Evolutionary conservation across 768 basidiomycete species (phyloP).

Genomic region (Harrya chromipes): DNA sequence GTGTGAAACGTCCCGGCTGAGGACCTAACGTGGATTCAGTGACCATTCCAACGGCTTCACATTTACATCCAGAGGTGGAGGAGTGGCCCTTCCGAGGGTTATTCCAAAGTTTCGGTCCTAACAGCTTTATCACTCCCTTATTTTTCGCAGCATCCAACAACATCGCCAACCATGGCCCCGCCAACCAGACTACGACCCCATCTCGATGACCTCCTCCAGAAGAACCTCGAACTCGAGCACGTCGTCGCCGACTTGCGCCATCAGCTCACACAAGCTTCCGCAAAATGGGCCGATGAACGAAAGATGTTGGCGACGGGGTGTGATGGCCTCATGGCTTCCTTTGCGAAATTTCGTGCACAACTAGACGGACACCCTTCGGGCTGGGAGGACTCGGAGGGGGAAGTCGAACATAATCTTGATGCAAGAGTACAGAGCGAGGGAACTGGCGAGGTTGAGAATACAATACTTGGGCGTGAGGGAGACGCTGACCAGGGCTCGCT

Average conservation of each 20-base stretch:
- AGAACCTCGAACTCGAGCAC: conserved; percentile 29
- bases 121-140: background rate
- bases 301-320: conserved; percentile 21
- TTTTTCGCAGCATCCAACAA: background rate
- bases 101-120: background rate
- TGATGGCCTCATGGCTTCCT: conserved; percentile 29
- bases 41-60: background rate
- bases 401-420: conserved; percentile 24
- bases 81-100: background rate
- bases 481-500: conserved; percentile 5
- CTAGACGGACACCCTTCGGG: conserved; percentile 21
- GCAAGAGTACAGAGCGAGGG: conserved; percentile 14
- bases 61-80: background rate
- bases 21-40: background rate
- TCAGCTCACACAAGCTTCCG: conserved; percentile 27
- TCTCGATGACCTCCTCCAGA: conserved; percentile 26
- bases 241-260: conserved; percentile 26
- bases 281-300: conserved; percentile 30
- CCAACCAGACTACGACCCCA: conserved; percentile 26
- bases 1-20: conserved; percentile 13
- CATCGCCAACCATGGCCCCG: conserved; percentile 20
- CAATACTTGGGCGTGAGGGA: conserved; percentile 2
- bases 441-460: conserved; percentile 9
- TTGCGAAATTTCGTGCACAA: conserved; percentile 28
- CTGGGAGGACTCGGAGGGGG: conserved; percentile 22